phyloP scores from a whole-genome alignment of 345 rosid species.

The Eucalyptus pumila region DNA sequence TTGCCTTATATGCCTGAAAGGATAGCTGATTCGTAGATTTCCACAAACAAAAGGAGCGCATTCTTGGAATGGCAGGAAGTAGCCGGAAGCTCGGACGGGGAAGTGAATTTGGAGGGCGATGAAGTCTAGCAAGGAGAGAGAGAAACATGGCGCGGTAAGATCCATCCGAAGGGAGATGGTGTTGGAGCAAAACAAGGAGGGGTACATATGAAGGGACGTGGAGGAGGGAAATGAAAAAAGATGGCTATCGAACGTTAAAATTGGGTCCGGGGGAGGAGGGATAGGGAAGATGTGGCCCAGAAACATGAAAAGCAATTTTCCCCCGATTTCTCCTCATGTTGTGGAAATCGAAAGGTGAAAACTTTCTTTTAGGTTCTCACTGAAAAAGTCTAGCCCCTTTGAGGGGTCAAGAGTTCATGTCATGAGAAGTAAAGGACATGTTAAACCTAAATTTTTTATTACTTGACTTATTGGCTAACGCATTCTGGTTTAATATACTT shows the following conservation, averaged over 20 bases:
- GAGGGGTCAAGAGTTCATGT: not conserved
- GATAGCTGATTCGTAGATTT: not conserved
- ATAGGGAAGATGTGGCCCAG: too few relatives aligned
- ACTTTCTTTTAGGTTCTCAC: accelerated
- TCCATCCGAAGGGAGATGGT: too few relatives aligned
- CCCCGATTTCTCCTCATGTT: accelerated
- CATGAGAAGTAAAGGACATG: not conserved
- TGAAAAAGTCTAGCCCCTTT: not conserved
- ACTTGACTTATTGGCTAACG: not conserved
- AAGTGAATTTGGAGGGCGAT: not conserved
- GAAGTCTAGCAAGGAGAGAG: not conserved
- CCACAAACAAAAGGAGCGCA: not conserved
- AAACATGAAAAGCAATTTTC: too few relatives aligned
- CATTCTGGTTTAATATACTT: not conserved
- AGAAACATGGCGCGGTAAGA: not conserved
- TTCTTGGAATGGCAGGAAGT: not conserved
- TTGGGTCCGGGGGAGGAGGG: too few relatives aligned
- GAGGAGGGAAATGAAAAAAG: too few relatives aligned
- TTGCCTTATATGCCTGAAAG: accelerated
- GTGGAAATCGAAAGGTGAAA: too few relatives aligned
- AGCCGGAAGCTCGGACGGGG: not conserved
- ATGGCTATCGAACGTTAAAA: too few relatives aligned
- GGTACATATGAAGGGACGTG: too few relatives aligned
- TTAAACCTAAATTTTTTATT: not conserved
- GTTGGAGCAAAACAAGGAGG: too few relatives aligned